These are phyloP conservation scores for Phytophthora cactorum DNA, from an alignment of 352 stramenopile genomes.

Conservation along the genomic window DNA sequence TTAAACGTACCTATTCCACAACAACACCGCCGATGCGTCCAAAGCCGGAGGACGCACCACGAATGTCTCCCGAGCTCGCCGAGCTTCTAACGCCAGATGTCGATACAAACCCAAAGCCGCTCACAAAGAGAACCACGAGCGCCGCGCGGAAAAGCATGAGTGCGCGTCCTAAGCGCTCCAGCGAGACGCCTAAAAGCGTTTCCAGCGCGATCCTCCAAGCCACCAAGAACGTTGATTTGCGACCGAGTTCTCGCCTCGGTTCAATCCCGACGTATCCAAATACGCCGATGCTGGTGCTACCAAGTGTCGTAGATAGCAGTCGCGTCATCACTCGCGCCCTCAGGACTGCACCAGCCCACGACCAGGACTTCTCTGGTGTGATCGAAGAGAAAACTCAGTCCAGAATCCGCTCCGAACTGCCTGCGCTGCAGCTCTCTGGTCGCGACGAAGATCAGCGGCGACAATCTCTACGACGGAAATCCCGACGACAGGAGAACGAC, in stretches of 20 bases:
- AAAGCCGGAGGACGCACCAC: conserved; percentile 14
- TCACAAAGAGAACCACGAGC: conserved; percentile 2
- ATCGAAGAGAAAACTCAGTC: conserved; percentile 19
- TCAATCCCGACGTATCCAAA: conserved; percentile 14
- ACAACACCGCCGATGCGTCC: neutral
- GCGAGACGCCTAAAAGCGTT: conserved; percentile 17
- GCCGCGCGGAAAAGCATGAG: conserved; percentile 10
- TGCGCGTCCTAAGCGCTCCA: conserved; percentile 14
- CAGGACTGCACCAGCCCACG: conserved; percentile 29
- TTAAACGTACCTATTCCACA: conserved; percentile 7
- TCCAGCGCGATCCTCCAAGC: conserved; percentile 26
- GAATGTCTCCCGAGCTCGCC: neutral
- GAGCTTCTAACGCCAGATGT: neutral
- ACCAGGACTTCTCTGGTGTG: conserved; percentile 2
- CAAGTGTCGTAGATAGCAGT: conserved; percentile 24
- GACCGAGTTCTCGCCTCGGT: conserved; percentile 6
- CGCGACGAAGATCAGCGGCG: conserved; percentile 23
- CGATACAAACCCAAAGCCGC: conserved; percentile 6
- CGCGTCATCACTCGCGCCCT: conserved; percentile 18
- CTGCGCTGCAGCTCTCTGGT: conserved; percentile 21
- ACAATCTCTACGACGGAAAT: conserved; percentile 1
- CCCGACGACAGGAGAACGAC: conserved; percentile 31
- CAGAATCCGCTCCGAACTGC: conserved; percentile 40
- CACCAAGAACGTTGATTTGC: conserved; percentile 15
- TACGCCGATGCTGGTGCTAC: conserved; percentile 20